Conservation (phyloP, 768 basidiomycete species). For the Pholiota conissans region DNA sequence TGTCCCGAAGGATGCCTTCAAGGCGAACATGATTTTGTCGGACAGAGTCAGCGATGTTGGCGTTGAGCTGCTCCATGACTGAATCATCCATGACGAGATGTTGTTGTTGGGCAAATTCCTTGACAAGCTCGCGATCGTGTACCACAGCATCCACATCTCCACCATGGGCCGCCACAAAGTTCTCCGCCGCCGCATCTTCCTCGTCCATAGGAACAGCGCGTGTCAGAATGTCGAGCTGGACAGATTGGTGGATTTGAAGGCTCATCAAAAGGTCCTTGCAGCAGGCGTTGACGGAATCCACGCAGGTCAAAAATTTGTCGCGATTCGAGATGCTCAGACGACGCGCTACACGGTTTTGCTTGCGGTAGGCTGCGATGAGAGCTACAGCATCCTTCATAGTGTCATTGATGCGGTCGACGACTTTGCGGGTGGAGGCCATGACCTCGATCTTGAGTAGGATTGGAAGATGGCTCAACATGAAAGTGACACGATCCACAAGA, state of each 20-base stretch:
- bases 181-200: conserved; percentile 34
- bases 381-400: conserved; percentile 36
- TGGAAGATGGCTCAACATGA: conserved; percentile 41
- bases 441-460: conserved; percentile 32
- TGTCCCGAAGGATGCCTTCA: conserved; percentile 31
- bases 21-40: conserved; percentile 30
- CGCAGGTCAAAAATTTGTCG: conserved; percentile 35
- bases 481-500: conserved; percentile 40
- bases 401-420: conserved; percentile 39
- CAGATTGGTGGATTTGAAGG: conserved; percentile 40
- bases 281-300: conserved; percentile 31
- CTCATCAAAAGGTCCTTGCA: conserved; percentile 39
- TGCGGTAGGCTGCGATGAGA: conserved; percentile 38
- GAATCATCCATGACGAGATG: conserved; percentile 37
- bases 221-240: conserved; percentile 35
- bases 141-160: conserved; percentile 34
- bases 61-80: conserved; percentile 39
- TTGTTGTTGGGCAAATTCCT: conserved; percentile 36
- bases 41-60: conserved; percentile 33
- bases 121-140: conserved; percentile 34
- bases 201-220: conserved; percentile 37
- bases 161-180: conserved; percentile 35
- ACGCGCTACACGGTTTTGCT: conserved; percentile 34
- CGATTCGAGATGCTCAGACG: conserved; percentile 37
- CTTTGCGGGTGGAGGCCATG: conserved; percentile 32